Percentiles rank a stretch among this genome's conserved stretches.
Evolutionary conservation across 805 yeast species (phyloP).

Genomic region (Saccharomycopsis fodiens): DNA sequence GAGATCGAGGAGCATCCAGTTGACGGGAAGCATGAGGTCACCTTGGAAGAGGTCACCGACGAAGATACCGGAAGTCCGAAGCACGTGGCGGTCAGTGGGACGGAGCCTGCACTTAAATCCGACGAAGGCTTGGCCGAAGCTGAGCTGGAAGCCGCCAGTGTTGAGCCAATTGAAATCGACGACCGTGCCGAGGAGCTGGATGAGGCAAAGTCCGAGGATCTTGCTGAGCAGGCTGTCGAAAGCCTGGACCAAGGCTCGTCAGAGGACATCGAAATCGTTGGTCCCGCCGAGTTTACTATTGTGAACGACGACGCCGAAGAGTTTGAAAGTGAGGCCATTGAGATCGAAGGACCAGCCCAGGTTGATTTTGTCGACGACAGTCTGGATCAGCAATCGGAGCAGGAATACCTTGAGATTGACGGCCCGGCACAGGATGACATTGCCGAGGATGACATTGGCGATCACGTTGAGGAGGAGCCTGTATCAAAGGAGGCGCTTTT

Average conservation of each 20-base stretch:
- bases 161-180: neutral
- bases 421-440: neutral
- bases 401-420: neutral
- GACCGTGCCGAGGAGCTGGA: neutral
- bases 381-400: neutral
- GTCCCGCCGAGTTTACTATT: neutral
- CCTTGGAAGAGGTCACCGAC: conserved; percentile 1
- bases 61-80: neutral
- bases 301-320: neutral
- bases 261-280: neutral
- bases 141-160: neutral
- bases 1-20: neutral
- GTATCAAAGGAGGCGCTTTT: neutral
- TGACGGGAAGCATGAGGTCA: neutral
- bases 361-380: neutral
- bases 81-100: neutral
- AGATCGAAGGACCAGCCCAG: neutral
- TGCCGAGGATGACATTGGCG: neutral
- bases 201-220: neutral
- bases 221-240: neutral
- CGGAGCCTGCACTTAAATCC: no score
- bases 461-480: neutral
- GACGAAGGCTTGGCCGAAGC: neutral
- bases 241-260: neutral
- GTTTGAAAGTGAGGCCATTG: neutral